These are phyloP conservation scores for Davidsoniella virescens DNA, from an alignment of 2,329 filamentous ascomycete species.

Conservation along the genomic window DNA sequence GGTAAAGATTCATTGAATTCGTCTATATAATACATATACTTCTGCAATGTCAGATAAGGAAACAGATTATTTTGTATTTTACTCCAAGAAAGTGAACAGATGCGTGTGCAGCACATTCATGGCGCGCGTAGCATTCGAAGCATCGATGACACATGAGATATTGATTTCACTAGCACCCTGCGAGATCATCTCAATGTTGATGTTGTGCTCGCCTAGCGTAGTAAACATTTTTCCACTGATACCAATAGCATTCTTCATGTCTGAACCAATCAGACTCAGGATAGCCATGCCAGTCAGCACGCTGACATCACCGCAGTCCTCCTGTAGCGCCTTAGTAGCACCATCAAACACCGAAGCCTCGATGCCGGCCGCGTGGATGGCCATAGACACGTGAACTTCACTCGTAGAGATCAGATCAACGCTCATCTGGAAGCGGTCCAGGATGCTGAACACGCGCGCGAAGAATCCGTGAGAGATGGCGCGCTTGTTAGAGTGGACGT, in stretches of 20 bases:
- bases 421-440: slow-evolving; percentile 72
- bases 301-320: slow-evolving; percentile 75
- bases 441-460: slow-evolving; percentile 78
- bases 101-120: slow-evolving; percentile 95
- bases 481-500: slow-evolving; percentile 94
- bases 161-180: slow-evolving; percentile 99
- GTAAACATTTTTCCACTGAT: slow-evolving; percentile 91
- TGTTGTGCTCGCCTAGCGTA: slow-evolving; percentile 76
- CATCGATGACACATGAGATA: slow-evolving; percentile 93
- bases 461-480: slow-evolving; percentile 94
- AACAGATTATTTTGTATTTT: slow-evolving; percentile 7
- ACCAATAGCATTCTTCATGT: slow-evolving; percentile 96
- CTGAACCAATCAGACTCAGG: slow-evolving; percentile 78
- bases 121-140: slow-evolving; percentile 74
- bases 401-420: slow-evolving; percentile 94
- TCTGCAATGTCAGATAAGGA: no score
- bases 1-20: no score
- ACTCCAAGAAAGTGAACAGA: slow-evolving; percentile 89
- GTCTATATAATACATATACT: no score
- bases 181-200: slow-evolving; percentile 99
- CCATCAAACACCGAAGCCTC: slow-evolving; percentile 46
- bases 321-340: slow-evolving; percentile 51
- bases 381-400: slow-evolving; percentile 96
- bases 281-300: slow-evolving; percentile 89
- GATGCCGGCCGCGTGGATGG: slow-evolving; percentile 66